A percentile compares a stretch with the other conserved stretches of the same genome.
Evolutionary conservation across 768 basidiomycete species (phyloP).

Genomic region (Boletales sp.): DNA sequence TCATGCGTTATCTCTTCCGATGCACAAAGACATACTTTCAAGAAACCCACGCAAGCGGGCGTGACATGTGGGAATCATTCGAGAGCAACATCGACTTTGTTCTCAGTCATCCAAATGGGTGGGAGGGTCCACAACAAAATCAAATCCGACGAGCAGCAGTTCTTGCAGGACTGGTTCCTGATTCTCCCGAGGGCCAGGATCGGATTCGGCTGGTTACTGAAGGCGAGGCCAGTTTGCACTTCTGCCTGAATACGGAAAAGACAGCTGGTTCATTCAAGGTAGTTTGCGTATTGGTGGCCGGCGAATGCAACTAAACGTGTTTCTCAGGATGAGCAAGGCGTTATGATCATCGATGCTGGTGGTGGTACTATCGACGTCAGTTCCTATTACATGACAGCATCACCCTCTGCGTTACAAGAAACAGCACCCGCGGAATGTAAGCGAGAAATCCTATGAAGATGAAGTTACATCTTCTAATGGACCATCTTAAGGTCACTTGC

Average conservation of each 20-base stretch:
- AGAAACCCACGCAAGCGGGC: constrained; percentile 43
- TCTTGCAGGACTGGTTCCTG: constrained; percentile 37
- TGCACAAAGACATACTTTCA: constrained; percentile 43
- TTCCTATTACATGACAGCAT: constrained; percentile 43
- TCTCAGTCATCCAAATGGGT: constrained; percentile 47
- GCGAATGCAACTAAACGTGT: too few relatives aligned
- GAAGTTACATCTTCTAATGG: neutral
- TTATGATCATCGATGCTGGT: constrained; percentile 59
- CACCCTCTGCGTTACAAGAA: constrained; percentile 40
- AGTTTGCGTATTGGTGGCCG: neutral
- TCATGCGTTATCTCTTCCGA: constrained; percentile 42
- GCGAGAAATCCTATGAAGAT: neutral
- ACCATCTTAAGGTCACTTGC: constrained; percentile 40
- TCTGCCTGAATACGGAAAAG: constrained; percentile 38
- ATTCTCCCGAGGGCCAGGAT: constrained; percentile 32
- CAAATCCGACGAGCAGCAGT: constrained; percentile 44
- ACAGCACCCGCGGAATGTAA: constrained; percentile 45
- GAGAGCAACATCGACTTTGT: constrained; percentile 41
- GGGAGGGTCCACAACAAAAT: constrained; percentile 43
- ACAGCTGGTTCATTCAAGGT: constrained; percentile 28
- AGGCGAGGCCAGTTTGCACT: constrained; percentile 53
- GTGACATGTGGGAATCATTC: constrained; percentile 39
- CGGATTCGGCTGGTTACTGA: constrained; percentile 47
- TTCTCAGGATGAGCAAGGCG: constrained; percentile 40
- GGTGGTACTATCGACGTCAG: constrained; percentile 62